Evolutionary conservation across 1,284 basidiomycete genomes (phyloP).

Genomic region (Xerocomus tenax): DNA sequence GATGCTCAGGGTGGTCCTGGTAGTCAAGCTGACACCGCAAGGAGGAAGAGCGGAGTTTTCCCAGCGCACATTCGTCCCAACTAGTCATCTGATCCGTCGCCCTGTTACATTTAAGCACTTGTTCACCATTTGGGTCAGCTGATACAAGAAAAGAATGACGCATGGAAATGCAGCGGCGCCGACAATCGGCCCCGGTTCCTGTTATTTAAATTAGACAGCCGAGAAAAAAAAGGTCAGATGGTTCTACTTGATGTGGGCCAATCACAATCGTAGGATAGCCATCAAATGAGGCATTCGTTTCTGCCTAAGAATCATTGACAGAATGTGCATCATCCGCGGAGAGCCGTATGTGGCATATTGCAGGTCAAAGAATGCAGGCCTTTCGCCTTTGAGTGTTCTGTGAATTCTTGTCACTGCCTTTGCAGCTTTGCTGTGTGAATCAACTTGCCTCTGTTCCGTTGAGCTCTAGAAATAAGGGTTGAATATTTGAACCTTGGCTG

Average conservation of each 20-base stretch:
- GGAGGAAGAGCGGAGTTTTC: slow-evolving; percentile 17
- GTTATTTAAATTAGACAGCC: not conserved
- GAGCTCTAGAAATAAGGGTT: not conserved
- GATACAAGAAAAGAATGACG: slow-evolving; percentile 6
- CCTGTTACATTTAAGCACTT: not conserved
- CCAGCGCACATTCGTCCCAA: slow-evolving; percentile 7
- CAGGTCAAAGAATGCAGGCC: not conserved
- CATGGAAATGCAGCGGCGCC: slow-evolving; percentile 1
- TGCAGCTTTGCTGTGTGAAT: not conserved
- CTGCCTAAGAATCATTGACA: not conserved
- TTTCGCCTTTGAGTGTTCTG: not conserved
- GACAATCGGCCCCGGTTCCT: slow-evolving; percentile 12
- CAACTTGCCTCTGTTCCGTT: not conserved
- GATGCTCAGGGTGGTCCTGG: slow-evolving; percentile 6
- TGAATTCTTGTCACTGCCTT: slow-evolving; percentile 1
- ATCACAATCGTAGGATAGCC: not conserved
- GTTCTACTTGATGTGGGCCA: not conserved
- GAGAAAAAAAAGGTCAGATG: not conserved
- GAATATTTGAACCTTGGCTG: not conserved
- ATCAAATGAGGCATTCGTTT: not conserved
- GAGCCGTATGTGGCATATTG: not conserved
- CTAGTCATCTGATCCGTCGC: slow-evolving; percentile 10
- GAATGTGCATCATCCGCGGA: slow-evolving; percentile 8
- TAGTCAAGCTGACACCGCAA: slow-evolving; percentile 13
- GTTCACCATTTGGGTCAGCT: slow-evolving; percentile 1